Evolutionary conservation across 2,329 filamentous ascomycete genomes (phyloP), one percentile per base, ranked within the genome.

Genomic region (Rhynchosporium secalis): DNA sequence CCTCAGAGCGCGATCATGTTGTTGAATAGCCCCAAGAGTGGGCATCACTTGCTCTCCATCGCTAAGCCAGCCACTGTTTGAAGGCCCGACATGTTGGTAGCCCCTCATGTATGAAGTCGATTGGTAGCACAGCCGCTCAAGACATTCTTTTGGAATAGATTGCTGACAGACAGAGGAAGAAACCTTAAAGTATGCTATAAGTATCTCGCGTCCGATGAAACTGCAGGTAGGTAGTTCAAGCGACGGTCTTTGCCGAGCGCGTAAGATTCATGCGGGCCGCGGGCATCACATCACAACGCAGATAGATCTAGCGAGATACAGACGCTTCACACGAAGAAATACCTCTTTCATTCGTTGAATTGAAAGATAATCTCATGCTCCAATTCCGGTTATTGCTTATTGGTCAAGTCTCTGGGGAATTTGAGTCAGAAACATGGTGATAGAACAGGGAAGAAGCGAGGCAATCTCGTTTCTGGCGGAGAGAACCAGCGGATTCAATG

Each of bases 61-160:
- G 51, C 51, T 20, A 40, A 29, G 51, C 51, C 20, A 54, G 51
- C 20, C 51, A 54, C 10, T 54, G n/a, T 54, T 9, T 29, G 33
- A 38, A 36, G 51, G 51, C 51, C 33, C 36, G 10, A 54, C 51
- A 54, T n/a, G 38, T 36, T 29, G 33, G 49, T 13, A n/a, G 20
- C 20, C 20, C 33, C 51, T 38, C 33, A 38, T 33, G 8, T 20
- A 15, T 20, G n/a, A 54, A 2, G 8, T 28, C 13, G 20, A 54
- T 54, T 54, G 51, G 51, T 33, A 41, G 33, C 51, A 54, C 36
- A 54, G 51, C 36, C 51, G 51, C 51, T 12, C 10, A 54, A 54
- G n/a, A 28, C 9, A 40, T 54, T 13, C 3, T 40, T 29, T 4
- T 29, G 51, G 9, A 28, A 26, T 54, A 54, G 33, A 20, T 20